phyloP scores from a whole-genome alignment of 1,284 basidiomycete species.

The Ganoderma lucidum region DNA sequence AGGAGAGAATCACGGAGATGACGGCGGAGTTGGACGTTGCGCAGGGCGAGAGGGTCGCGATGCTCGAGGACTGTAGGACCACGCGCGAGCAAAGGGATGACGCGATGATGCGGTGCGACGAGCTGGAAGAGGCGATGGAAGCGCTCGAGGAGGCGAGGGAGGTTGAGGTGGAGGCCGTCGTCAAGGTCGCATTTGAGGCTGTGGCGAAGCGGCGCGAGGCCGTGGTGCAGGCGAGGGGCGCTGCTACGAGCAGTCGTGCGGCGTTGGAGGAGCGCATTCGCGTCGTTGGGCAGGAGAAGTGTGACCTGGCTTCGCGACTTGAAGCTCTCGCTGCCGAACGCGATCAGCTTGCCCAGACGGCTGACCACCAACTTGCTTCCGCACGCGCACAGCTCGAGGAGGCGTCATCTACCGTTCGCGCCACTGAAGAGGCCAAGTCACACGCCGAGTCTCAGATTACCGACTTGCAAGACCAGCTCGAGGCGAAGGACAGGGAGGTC shows the following conservation, averaged over 20 bases:
- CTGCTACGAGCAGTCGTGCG: slow-evolving; percentile 3
- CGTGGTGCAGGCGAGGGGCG: slow-evolving; percentile 34
- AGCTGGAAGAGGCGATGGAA: slow-evolving; percentile 60
- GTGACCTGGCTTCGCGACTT: slow-evolving; percentile 20
- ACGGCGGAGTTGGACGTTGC: slow-evolving; percentile 70
- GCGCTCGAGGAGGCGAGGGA: slow-evolving; percentile 52
- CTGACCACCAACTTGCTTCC: slow-evolving; percentile 39
- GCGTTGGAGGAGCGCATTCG: slow-evolving; percentile 23
- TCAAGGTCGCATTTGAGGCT: slow-evolving; percentile 33
- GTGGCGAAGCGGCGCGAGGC: slow-evolving; percentile 46
- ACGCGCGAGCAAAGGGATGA: slow-evolving; percentile 74
- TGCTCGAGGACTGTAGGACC: slow-evolving; percentile 82
- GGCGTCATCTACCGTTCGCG: slow-evolving; percentile 14
- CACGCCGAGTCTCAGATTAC: slow-evolving; percentile 31
- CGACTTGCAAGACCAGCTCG: slow-evolving; percentile 35
- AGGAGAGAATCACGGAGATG: slow-evolving; percentile 75
- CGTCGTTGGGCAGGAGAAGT: slow-evolving; percentile 22
- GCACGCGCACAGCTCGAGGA: slow-evolving; percentile 35
- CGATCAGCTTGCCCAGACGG: slow-evolving; percentile 16
- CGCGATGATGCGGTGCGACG: slow-evolving; percentile 54
- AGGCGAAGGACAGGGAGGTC: slow-evolving; percentile 41
- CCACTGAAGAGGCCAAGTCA: slow-evolving; percentile 24
- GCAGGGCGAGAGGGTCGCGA: slow-evolving; percentile 70
- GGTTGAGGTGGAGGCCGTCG: slow-evolving; percentile 48
- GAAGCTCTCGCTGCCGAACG: slow-evolving; percentile 23